Conservation (phyloP, 805 yeast species). For the Metschnikowia peoriensis region DNA sequence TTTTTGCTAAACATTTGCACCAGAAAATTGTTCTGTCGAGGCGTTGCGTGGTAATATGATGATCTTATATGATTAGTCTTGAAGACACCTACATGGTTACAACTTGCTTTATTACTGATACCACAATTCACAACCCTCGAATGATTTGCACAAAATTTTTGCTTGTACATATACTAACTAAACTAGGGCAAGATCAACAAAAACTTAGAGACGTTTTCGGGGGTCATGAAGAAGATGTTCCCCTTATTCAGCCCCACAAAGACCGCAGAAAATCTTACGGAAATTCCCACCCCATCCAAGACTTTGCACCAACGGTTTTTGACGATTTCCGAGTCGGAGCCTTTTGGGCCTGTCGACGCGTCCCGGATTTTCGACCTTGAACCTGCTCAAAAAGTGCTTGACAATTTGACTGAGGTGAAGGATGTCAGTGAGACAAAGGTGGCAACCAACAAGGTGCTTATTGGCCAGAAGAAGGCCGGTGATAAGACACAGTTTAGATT, state of each 20-base stretch:
- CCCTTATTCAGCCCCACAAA: constrained; percentile 55
- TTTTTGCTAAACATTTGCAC: not conserved
- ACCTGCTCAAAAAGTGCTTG: constrained; percentile 81
- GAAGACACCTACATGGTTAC: constrained; percentile 64
- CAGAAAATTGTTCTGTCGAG: not conserved
- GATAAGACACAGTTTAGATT: constrained; percentile 75
- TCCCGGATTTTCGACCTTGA: constrained; percentile 78
- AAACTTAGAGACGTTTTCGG: constrained; percentile 60
- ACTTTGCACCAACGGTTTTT: constrained; percentile 79
- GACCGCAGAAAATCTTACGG: constrained; percentile 76
- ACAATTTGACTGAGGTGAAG: constrained; percentile 61
- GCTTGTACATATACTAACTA: constrained; percentile 33
- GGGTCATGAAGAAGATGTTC: constrained; percentile 73
- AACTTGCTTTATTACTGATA: constrained; percentile 23
- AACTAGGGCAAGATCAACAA: constrained; percentile 46
- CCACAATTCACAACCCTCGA: not conserved
- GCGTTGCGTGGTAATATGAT: constrained; percentile 20
- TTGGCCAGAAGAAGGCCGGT: constrained; percentile 62
- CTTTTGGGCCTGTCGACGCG: constrained; percentile 95
- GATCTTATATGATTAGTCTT: constrained; percentile 74
- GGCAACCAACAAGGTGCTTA: constrained; percentile 29
- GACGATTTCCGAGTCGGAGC: constrained; percentile 90
- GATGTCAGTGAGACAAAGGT: constrained; percentile 44
- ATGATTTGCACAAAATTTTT: not conserved
- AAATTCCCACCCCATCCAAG: constrained; percentile 86